Evolutionary conservation across 257 asterid genomes (phyloP).

Genomic region (Solanum chaucha): DNA sequence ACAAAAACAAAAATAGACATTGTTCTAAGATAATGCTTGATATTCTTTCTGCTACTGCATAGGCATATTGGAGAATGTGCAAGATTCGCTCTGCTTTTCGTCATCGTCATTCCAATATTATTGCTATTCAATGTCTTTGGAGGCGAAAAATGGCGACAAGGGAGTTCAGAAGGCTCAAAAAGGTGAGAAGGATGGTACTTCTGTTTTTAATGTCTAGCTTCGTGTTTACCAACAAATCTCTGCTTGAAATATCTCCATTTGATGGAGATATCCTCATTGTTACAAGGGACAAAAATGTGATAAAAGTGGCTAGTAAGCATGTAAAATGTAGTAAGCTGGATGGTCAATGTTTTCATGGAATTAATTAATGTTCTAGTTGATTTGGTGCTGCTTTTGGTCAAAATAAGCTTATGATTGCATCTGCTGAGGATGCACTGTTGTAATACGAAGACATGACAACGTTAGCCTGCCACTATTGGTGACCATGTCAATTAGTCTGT

Average conservation of each 20-base stretch:
- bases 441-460: not conserved
- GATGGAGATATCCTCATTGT: not conserved
- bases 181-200: slow-evolving; percentile 36
- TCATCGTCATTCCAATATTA: slow-evolving; percentile 66
- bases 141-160: slow-evolving; percentile 83
- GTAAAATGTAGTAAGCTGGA: not conserved
- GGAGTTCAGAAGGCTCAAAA: slow-evolving; percentile 77
- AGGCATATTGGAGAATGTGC: slow-evolving; percentile 93
- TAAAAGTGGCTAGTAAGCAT: not conserved
- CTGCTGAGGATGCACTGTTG: not conserved
- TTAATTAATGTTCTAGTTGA: not conserved
- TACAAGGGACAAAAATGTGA: not conserved
- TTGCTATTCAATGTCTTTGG: slow-evolving; percentile 93
- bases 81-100: slow-evolving; percentile 57
- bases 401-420: not conserved
- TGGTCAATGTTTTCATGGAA: not conserved
- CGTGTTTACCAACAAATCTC: not conserved
- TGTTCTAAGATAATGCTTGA: not conserved
- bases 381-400: not conserved
- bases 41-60: slow-evolving; percentile 11
- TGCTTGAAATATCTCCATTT: not conserved
- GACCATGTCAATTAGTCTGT: not conserved
- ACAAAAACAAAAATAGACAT: not conserved
- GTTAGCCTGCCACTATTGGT: not conserved
- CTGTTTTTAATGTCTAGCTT: not conserved